Evolutionary conservation across 1,284 basidiomycete species (phyloP).

Genomic region (Ceratobasidium papillatum): DNA sequence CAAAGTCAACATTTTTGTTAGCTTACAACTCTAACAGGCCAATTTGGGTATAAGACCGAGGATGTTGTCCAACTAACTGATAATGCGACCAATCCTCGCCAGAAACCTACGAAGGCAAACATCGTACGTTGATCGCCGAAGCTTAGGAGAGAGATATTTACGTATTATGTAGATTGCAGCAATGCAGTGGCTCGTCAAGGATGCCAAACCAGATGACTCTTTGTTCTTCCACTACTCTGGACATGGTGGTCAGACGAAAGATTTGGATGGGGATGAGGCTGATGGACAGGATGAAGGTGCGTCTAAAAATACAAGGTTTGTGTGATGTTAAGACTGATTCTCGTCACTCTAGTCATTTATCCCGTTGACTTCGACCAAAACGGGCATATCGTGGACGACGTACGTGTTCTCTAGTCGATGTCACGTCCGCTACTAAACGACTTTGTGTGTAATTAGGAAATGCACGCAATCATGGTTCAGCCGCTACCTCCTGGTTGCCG

Average conservation of each 20-base stretch:
- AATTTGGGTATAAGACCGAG: conserved; percentile 74
- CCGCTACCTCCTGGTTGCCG: conserved; percentile 85
- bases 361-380: conserved; percentile 77
- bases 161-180: conserved; percentile 65
- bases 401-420: conserved; percentile 53
- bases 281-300: conserved; percentile 55
- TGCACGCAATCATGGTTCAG: conserved; percentile 75
- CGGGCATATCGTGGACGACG: conserved; percentile 86
- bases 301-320: neutral
- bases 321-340: neutral
- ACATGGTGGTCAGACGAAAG: conserved; percentile 82
- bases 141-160: neutral
- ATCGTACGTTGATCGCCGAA: conserved; percentile 64
- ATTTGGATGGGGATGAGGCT: conserved; percentile 69
- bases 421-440: neutral
- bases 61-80: conserved; percentile 93
- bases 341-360: conserved; percentile 73
- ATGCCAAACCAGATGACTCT: conserved; percentile 82
- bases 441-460: conserved; percentile 48
- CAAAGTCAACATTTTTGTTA: conserved; percentile 1
- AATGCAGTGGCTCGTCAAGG: conserved; percentile 90
- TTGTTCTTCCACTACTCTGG: conserved; percentile 94
- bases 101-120: conserved; percentile 80
- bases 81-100: conserved; percentile 67
- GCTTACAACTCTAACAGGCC: conserved; percentile 53